Evolutionary conservation across 1,284 basidiomycete species (phyloP).

Genomic region (Hymenochaete sp.): DNA sequence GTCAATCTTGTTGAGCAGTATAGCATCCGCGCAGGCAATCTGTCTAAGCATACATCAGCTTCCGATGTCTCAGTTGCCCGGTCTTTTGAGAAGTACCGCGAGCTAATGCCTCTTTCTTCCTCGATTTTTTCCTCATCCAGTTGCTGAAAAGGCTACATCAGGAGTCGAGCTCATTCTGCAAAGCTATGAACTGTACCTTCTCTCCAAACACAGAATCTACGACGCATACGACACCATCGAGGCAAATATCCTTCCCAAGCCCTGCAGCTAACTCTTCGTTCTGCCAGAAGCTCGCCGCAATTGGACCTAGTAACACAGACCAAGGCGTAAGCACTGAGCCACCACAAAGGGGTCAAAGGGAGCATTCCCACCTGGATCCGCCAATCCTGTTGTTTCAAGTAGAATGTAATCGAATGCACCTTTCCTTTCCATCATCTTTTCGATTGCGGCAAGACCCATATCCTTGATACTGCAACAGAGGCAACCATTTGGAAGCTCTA

Average conservation of each 20-base stretch:
- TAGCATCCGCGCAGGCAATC: constrained; percentile 83
- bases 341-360: constrained; percentile 1
- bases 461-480: constrained; percentile 94
- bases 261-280: constrained; percentile 81
- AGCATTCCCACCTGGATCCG: constrained; percentile 72
- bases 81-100: constrained; percentile 41
- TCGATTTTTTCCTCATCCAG: constrained; percentile 64
- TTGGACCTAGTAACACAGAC: constrained; percentile 45
- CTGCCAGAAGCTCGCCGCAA: constrained; percentile 85
- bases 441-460: constrained; percentile 82
- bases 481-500: constrained; percentile 89
- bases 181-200: constrained; percentile 38
- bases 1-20: constrained; percentile 84
- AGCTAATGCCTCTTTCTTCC: constrained; percentile 67
- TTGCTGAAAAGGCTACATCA: constrained; percentile 46
- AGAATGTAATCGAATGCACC: constrained; percentile 89
- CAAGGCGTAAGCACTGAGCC: constrained; percentile 10
- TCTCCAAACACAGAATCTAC: constrained; percentile 83
- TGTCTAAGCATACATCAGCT: constrained; percentile 44
- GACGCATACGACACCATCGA: constrained; percentile 88
- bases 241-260: constrained; percentile 59
- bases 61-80: neutral
- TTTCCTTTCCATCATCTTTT: constrained; percentile 75
- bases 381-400: constrained; percentile 87
- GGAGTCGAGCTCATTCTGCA: constrained; percentile 12